phyloP scores from a whole-genome alignment of 2,329 filamentous ascomycete genomes.

The Ophiosphaerella narmari region DNA sequence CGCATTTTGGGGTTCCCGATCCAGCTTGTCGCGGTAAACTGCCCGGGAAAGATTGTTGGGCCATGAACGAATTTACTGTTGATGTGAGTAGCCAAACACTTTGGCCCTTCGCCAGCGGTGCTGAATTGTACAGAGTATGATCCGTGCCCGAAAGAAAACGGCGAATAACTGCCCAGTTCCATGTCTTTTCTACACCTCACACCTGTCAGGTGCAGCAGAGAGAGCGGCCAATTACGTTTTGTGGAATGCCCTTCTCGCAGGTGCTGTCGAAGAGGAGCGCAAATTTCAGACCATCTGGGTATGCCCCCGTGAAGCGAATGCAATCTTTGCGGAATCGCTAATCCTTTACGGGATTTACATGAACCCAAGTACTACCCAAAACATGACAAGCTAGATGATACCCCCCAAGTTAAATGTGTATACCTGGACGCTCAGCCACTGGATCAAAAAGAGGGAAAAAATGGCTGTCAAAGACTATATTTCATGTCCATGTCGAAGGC shows the following conservation, averaged over 20 bases:
- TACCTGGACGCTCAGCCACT: not conserved
- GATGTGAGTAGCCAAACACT: constrained; percentile 1
- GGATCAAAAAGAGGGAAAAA: not conserved
- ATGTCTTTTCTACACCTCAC: constrained; percentile 5
- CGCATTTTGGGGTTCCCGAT: constrained; percentile 2
- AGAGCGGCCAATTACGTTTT: constrained; percentile 5
- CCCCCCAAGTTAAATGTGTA: constrained; percentile 4
- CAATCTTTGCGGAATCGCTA: not conserved
- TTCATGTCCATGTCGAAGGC: constrained; percentile 13
- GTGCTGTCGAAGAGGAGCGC: constrained; percentile 1
- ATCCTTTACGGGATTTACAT: constrained; percentile 8
- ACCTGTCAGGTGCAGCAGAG: constrained; percentile 4
- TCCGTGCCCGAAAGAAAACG: not conserved
- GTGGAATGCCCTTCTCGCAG: not conserved
- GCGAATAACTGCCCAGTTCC: not conserved
- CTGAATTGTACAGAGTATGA: constrained; percentile 2
- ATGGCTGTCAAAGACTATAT: constrained; percentile 10
- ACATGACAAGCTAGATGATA: not conserved
- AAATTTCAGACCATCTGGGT: constrained; percentile 5
- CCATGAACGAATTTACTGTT: not conserved
- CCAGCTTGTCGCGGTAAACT: constrained; percentile 4
- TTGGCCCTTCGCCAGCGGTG: not conserved
- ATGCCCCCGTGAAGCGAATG: not conserved
- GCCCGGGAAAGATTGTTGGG: constrained; percentile 1
- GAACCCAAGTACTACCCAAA: constrained; percentile 7